Percentiles rank a stretch among this genome's conserved stretches.
These are phyloP conservation scores for Parafenestella ontariensis DNA, from an alignment of 2,329 filamentous ascomycete species.

Conservation along the genomic window DNA sequence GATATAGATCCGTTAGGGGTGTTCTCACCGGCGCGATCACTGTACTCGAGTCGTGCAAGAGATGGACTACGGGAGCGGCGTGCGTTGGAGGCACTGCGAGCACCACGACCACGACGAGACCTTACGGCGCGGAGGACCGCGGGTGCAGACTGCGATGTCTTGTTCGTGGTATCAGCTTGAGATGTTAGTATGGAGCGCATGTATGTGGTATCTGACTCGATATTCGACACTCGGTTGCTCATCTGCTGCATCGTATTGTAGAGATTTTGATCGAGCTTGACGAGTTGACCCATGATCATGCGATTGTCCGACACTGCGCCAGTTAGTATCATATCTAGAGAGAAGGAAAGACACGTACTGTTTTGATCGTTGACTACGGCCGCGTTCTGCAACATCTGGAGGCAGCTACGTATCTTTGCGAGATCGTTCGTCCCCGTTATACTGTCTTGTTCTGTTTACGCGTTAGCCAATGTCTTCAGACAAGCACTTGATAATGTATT, in stretches of 20 bases:
- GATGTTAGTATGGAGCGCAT: neutral
- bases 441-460: neutral
- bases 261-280: neutral
- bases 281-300: conserved; percentile 1
- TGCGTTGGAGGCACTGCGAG: too few species aligned
- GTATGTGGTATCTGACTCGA: conserved; percentile 75
- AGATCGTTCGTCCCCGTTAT: neutral
- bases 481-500: too few species aligned
- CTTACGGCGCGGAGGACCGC: neutral
- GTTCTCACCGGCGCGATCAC: neutral
- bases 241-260: conserved; percentile 46
- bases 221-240: conserved; percentile 95
- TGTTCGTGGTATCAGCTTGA: neutral
- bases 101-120: neutral
- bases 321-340: conserved; percentile 1
- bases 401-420: neutral
- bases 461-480: neutral
- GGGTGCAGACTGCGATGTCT: neutral
- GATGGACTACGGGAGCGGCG: conserved; percentile 6
- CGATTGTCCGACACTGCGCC: neutral
- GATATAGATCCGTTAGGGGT: neutral
- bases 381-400: conserved; percentile 1
- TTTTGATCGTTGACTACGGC: neutral
- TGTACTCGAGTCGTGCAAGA: neutral
- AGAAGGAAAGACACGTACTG: neutral